phyloP scores from a whole-genome alignment of 257 asterid genomes.

The Catharanthus roseus region DNA sequence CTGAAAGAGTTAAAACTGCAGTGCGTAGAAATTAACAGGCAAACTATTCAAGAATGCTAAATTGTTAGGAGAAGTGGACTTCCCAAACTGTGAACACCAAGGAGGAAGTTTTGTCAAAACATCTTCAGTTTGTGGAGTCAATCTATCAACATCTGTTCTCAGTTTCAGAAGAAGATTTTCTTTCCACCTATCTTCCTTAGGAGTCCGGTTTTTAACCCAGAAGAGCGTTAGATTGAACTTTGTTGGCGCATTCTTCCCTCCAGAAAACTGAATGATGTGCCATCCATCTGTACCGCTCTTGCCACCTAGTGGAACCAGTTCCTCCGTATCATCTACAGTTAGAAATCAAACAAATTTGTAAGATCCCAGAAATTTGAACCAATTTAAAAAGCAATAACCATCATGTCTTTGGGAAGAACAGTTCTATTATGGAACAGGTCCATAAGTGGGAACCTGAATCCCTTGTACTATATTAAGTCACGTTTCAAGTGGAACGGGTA shows the following conservation, averaged over 20 bases:
- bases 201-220: slow-evolving; percentile 36
- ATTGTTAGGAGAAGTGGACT: slow-evolving; percentile 72
- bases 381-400: not conserved
- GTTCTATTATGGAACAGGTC: too few relatives aligned
- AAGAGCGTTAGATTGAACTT: slow-evolving; percentile 53
- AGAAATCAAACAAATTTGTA: not conserved
- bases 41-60: slow-evolving; percentile 59
- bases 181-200: slow-evolving; percentile 14
- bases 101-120: slow-evolving; percentile 63
- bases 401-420: too few relatives aligned
- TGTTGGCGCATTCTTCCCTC: slow-evolving; percentile 72
- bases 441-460: too few relatives aligned
- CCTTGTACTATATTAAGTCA: too few relatives aligned
- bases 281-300: slow-evolving; percentile 64
- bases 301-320: slow-evolving; percentile 50
- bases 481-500: too few relatives aligned
- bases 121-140: slow-evolving; percentile 42
- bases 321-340: slow-evolving; percentile 45
- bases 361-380: not conserved
- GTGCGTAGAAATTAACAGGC: too few relatives aligned
- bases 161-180: slow-evolving; percentile 44
- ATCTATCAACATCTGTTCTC: slow-evolving; percentile 64
- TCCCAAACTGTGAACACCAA: slow-evolving; percentile 88
- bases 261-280: slow-evolving; percentile 81
- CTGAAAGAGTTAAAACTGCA: too few relatives aligned